Percentiles rank a stretch among this genome's conserved stretches.
phyloP scores from a whole-genome alignment of 768 basidiomycete species.

The Pholiota molesta region DNA sequence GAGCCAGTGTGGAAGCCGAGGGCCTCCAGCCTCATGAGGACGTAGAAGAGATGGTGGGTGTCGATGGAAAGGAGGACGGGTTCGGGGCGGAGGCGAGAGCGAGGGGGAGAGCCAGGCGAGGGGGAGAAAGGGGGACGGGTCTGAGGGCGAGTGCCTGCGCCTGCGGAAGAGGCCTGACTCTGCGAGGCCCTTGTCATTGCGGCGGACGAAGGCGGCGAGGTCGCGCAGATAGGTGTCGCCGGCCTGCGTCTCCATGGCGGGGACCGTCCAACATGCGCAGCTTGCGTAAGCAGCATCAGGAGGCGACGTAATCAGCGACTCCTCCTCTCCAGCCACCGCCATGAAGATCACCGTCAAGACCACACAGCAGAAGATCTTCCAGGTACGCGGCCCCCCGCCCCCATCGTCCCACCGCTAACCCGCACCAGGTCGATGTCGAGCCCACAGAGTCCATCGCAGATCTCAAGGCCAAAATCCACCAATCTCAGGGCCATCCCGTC shows the following conservation, averaged over 20 bases:
- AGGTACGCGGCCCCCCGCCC: conserved; percentile 42
- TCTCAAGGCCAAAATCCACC: conserved; percentile 84
- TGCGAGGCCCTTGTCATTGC: conserved; percentile 74
- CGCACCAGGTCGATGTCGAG: conserved; percentile 73
- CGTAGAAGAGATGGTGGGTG: conserved; percentile 85
- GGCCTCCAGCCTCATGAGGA: conserved; percentile 85
- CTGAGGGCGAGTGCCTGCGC: conserved; percentile 40
- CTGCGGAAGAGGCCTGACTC: conserved; percentile 58
- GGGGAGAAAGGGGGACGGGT: conserved; percentile 34
- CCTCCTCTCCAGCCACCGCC: conserved; percentile 36
- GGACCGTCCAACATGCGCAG: conserved; percentile 1
- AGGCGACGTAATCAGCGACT: conserved; percentile 25
- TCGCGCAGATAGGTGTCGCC: conserved; percentile 80
- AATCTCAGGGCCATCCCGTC: conserved; percentile 72
- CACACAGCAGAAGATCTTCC: conserved; percentile 90
- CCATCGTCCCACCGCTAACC: background rate
- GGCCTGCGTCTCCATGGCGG: conserved; percentile 46
- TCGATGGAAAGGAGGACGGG: conserved; percentile 73
- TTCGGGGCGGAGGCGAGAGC: conserved; percentile 41
- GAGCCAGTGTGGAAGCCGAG: conserved; percentile 77
- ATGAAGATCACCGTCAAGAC: conserved; percentile 98
- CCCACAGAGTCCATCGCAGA: conserved; percentile 70
- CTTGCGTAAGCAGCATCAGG: conserved; percentile 14
- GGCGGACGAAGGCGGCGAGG: conserved; percentile 70
- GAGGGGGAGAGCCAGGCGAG: conserved; percentile 56